Evolutionary conservation across 805 yeast species (phyloP), one percentile per base, ranked within the genome.

Genomic region (Pichia insulana): DNA sequence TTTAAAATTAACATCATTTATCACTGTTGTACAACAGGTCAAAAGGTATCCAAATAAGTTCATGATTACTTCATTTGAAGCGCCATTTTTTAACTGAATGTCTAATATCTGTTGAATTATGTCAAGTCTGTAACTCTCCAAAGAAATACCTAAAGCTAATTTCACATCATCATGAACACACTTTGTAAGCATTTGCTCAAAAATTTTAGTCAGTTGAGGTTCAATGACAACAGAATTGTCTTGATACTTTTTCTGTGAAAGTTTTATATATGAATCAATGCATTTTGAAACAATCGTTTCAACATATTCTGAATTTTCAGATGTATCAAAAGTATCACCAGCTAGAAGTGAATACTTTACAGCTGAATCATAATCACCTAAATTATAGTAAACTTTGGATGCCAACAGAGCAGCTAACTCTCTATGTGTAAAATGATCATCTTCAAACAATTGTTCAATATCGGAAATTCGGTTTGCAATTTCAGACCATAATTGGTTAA

Each of bases 401-500:
- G 92, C 89, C 46, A 92, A 75, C 46, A 92, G 70, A 2, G 98
- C 97, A 8, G 97, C 97, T 56, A 90, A 71, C 37, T 76, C 66
- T 52, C 94, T 76, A 42, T 78, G 78, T 26, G 55, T 41, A 63
- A 90, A 92, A 19, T 71, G 62, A 45, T 74, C 72, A 60, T 90
- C 95, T 64, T 92, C 97, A 56, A 81, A 88, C 42, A 92, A 69
- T 50, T 87, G 95, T 66, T 92, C 98, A 55, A 92, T 83, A 42
- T 84, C 88, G 25, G 85, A 70, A 47, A 92, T 76, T 56, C 75
- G 80, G 65, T 92, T 92, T 44, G 98, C 95, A 44, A 92, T 84
- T 68, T 92, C 97, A 3, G 98, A 87, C 98, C 98, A 92, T 45
- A 87, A 72, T 62, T 86, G 89, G 65, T 88, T 95, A 40, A 87